Conservation (phyloP, 148 eudicot species). For the Silene uniflora region DNA sequence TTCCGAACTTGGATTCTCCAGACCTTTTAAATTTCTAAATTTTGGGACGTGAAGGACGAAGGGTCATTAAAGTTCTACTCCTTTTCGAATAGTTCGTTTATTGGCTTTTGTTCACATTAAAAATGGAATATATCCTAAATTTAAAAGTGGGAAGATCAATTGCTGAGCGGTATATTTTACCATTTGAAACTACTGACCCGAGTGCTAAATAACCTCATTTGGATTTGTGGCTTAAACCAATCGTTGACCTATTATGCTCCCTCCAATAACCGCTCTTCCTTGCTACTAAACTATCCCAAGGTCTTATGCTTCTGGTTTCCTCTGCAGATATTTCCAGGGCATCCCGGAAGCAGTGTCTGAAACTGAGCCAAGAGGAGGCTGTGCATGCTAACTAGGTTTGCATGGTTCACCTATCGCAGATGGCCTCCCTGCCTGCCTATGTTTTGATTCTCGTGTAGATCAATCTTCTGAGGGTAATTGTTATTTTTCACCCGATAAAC, state of each 20-base stretch:
- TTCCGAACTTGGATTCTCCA: not conserved
- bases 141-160: too few relatives aligned
- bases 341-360: slow-evolving; percentile 46
- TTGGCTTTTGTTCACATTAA: too few relatives aligned
- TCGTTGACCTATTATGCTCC: not conserved
- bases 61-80: not conserved
- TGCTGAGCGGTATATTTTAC: too few relatives aligned
- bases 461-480: slow-evolving; percentile 16
- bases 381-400: slow-evolving; percentile 35
- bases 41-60: not conserved
- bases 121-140: too few relatives aligned
- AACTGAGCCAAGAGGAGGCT: slow-evolving; percentile 37
- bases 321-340: slow-evolving; percentile 35
- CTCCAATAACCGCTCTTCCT: not conserved
- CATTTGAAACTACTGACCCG: too few relatives aligned
- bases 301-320: not conserved
- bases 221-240: not conserved
- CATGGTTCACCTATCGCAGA: not conserved
- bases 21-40: not conserved
- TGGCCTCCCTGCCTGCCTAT: not conserved
- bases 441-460: slow-evolving; percentile 2
- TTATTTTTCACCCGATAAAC: slow-evolving; percentile 12
- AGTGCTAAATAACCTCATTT: not conserved
- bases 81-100: too few relatives aligned
- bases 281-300: not conserved